Evolutionary conservation across 2,329 filamentous ascomycete species (phyloP).

Genomic region (Parastagonospora avenae): DNA sequence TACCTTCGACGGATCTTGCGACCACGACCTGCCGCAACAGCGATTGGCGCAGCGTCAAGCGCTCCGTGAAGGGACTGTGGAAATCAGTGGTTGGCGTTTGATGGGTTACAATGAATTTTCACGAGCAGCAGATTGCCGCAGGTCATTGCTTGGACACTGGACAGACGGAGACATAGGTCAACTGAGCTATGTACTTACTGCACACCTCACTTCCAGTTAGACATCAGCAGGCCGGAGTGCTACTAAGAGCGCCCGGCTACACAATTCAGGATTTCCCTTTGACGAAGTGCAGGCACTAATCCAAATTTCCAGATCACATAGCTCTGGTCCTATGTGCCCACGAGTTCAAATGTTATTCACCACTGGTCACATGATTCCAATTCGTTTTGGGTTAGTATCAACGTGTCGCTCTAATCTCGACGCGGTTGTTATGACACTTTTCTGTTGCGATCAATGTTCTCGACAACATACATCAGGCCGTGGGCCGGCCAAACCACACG

Average conservation of each 20-base stretch:
- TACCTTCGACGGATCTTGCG: conserved; percentile 14
- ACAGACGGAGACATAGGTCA: conserved; percentile 12
- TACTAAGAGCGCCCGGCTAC: conserved; percentile 14
- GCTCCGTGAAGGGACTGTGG: conserved; percentile 39
- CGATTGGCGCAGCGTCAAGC: conserved; percentile 40
- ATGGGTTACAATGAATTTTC: conserved; percentile 24
- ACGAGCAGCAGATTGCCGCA: conserved; percentile 26
- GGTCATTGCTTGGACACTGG: conserved; percentile 14
- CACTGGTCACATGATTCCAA: too few species aligned
- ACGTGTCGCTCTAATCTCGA: too few species aligned
- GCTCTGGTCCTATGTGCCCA: too few species aligned
- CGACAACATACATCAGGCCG: too few species aligned
- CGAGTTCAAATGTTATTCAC: too few species aligned
- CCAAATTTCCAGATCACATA: too few species aligned
- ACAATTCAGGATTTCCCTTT: conserved; percentile 13
- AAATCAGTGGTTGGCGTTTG: conserved; percentile 44
- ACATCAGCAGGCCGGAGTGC: conserved; percentile 19
- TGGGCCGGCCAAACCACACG: too few species aligned
- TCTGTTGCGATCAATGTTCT: too few species aligned
- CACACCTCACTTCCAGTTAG: conserved; percentile 16
- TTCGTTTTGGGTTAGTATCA: too few species aligned
- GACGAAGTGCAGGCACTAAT: too few species aligned
- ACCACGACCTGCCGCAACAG: conserved; percentile 33
- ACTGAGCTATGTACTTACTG: conserved; percentile 9
- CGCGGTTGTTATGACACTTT: too few species aligned